A percentile compares a stretch with the other conserved stretches of the same genome.
phyloP scores from a whole-genome alignment of 208 protist species.

The Trypanosoma vivax region DNA sequence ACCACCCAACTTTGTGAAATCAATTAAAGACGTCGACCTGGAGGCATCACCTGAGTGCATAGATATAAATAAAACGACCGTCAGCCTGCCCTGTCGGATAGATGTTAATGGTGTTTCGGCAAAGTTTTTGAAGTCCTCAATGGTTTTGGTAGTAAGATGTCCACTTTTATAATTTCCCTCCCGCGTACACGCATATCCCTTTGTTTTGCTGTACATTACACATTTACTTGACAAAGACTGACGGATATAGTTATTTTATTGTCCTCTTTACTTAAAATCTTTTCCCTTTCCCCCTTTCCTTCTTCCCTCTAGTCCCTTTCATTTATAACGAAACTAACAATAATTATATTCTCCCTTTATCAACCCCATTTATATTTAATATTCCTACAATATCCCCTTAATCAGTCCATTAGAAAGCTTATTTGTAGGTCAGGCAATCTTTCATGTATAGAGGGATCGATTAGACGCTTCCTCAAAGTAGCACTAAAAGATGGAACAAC shows the following conservation, averaged over 20 bases:
- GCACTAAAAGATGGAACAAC: conserved; percentile 29
- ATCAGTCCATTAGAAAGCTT: too few relatives aligned
- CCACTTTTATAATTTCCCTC: too few relatives aligned
- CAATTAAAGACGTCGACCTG: conserved; percentile 55
- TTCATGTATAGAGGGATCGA: conserved; percentile 5
- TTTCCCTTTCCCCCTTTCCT: neutral
- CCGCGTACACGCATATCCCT: neutral
- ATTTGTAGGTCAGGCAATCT: conserved; percentile 2
- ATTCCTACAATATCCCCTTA: neutral
- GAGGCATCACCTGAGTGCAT: conserved; percentile 23
- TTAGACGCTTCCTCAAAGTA: neutral
- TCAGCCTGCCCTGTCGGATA: conserved; percentile 32
- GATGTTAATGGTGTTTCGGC: conserved; percentile 39
- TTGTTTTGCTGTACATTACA: neutral
- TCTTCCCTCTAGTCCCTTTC: neutral
- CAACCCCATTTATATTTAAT: neutral
- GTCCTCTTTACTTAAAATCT: conserved; percentile 1
- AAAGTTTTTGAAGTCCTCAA: conserved; percentile 46
- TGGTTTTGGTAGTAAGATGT: conserved; percentile 46
- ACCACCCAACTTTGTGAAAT: conserved; percentile 23
- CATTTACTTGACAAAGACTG: neutral
- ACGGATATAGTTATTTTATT: too few relatives aligned
- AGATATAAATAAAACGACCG: conserved; percentile 36
- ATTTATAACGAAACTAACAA: neutral
- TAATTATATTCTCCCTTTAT: neutral